Base-by-base conservation (phyloP, 2,329 filamentous ascomycete genomes). In the Escovopsis weberi region DNA sequence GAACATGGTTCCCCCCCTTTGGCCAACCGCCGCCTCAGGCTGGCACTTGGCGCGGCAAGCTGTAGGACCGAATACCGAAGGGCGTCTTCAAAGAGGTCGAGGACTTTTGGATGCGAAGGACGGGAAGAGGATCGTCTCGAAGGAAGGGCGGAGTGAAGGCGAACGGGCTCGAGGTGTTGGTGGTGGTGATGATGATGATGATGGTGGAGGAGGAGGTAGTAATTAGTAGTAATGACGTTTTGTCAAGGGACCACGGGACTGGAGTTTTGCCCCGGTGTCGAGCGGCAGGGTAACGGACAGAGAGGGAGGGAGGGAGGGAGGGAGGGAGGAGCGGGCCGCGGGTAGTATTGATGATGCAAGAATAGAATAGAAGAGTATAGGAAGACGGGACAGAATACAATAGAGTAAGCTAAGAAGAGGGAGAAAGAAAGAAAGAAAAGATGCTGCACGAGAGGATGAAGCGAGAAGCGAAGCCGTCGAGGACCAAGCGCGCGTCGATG, bases 1-100 rank as follows among this genome's bases (percentile, higher is more conserved):
- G 66, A 66, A 66, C 63, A 66, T 66, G 40, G 40, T 57, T 52
- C 48, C 52, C 48, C 51, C 52, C 49, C 51, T 55, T 55, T 56
- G 52, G 48, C 52, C 55, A 54, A 50, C 59, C 55, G 51, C 53
- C 58, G 46, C 57, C 59, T 55, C 57, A 54, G 52, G 51, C 53
- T 47, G 35, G 33, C 32, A 40, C 33, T 15, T 34, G 43, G 43
- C 39, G 43, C 26, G 39, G 42, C 39, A 36, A 47, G 40, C 43
- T 43, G 28, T 30, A 26, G 39, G 28, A 30, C 10, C 10, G 28
- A 30, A 6, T 6, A 30, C 2, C 30, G 12, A 32, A 12, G 6
- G 39, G 10, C 26, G 26, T 12, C 2, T 15, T 15, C 15, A 15
- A 15, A 15, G 15, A 15, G 15, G 15, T 15, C 15, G 15, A 15